These are phyloP conservation scores for Scedosporium apiospermum DNA, from an alignment of 2,329 filamentous ascomycete genomes.

Conservation along the genomic window DNA sequence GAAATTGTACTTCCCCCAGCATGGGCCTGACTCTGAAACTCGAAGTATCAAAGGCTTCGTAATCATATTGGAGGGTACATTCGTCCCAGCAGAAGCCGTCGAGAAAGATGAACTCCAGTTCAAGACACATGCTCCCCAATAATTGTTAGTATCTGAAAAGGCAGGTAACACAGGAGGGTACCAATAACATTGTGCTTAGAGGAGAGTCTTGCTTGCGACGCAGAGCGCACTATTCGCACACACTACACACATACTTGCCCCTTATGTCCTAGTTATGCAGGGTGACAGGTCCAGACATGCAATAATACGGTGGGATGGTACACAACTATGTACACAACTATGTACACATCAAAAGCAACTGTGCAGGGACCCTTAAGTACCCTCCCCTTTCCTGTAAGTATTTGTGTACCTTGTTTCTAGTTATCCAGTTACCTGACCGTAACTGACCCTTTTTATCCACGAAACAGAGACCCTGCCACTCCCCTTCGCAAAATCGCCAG, in stretches of 20 bases:
- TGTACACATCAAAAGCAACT: neutral
- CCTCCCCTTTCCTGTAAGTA: neutral
- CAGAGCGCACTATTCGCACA: too few relatives aligned
- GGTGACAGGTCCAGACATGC: neutral
- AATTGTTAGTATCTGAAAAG: neutral
- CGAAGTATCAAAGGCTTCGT: neutral
- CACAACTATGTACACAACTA: neutral
- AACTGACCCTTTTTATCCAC: conserved; percentile 3
- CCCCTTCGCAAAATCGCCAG: neutral
- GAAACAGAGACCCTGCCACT: conserved; percentile 4
- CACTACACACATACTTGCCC: neutral
- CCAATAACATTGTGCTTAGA: too few relatives aligned
- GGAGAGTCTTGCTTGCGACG: too few relatives aligned
- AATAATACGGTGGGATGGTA: neutral
- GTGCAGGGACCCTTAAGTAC: neutral
- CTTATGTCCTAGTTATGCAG: neutral
- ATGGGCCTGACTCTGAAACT: neutral
- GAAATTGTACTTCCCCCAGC: neutral
- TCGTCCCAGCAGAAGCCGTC: too few relatives aligned
- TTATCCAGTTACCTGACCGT: neutral
- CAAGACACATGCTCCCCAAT: neutral
- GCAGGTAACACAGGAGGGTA: too few relatives aligned
- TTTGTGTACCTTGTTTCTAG: neutral
- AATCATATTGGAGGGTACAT: too few relatives aligned
- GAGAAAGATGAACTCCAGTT: too few relatives aligned